Evolutionary conservation across 768 basidiomycete genomes (phyloP).

Genomic region (Cyathus striatus): DNA sequence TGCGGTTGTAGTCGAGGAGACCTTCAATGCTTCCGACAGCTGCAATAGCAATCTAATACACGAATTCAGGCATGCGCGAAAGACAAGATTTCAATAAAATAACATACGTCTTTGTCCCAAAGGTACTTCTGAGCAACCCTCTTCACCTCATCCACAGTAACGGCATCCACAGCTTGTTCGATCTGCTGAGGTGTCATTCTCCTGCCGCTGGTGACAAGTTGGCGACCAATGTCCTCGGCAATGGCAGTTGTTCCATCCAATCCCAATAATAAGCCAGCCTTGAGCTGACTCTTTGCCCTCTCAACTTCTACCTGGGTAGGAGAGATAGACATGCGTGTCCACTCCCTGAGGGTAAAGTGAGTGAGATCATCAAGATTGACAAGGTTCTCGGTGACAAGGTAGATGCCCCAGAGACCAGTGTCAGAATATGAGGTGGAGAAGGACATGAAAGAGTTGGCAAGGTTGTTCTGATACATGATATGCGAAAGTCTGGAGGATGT

Average conservation of each 20-base stretch:
- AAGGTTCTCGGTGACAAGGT: constrained; percentile 92
- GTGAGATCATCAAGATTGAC: constrained; percentile 88
- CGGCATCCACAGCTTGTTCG: constrained; percentile 87
- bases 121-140: constrained; percentile 94
- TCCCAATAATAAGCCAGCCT: constrained; percentile 85
- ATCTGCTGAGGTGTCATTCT: constrained; percentile 91
- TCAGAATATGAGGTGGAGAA: constrained; percentile 99
- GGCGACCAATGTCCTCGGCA: constrained; percentile 98
- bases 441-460: constrained; percentile 99
- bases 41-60: constrained; percentile 69
- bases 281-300: constrained; percentile 97
- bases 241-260: constrained; percentile 95
- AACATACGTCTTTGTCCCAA: constrained; percentile 90
- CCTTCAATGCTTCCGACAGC: constrained; percentile 90
- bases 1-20: constrained; percentile 90
- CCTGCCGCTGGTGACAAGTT: constrained; percentile 90
- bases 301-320: constrained; percentile 88
- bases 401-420: constrained; percentile 98
- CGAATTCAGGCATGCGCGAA: constrained; percentile 2
- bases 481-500: constrained; percentile 90
- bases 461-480: constrained; percentile 87
- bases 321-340: constrained; percentile 89
- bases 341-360: constrained; percentile 94
- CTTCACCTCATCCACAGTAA: constrained; percentile 85
- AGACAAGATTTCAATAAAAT: constrained; percentile 3